These are phyloP conservation scores for Xylariomycetidae sp. DNA, from an alignment of 2,329 filamentous ascomycete genomes.

Conservation along the genomic window DNA sequence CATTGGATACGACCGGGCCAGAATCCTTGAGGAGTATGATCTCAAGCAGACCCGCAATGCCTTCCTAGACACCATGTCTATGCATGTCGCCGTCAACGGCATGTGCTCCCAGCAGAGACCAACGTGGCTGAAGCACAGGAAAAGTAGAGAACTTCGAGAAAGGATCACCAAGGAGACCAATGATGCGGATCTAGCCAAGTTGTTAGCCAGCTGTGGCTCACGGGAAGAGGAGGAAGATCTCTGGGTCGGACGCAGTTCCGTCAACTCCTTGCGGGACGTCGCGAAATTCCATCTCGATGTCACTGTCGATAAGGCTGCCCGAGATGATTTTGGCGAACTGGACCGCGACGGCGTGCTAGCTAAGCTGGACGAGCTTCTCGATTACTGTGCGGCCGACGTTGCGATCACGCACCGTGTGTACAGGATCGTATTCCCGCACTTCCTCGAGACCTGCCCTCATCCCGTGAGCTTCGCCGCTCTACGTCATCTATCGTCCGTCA, in stretches of 20 bases:
- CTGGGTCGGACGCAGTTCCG: conserved; percentile 90
- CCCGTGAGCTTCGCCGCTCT: conserved; percentile 95
- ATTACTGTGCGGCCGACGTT: conserved; percentile 95
- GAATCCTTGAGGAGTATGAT: conserved; percentile 84
- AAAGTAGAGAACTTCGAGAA: conserved; percentile 78
- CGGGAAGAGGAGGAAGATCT: conserved; percentile 86
- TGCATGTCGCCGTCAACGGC: conserved; percentile 95
- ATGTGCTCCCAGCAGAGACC: conserved; percentile 97
- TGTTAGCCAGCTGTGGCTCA: conserved; percentile 62
- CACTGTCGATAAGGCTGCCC: conserved; percentile 80
- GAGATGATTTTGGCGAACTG: conserved; percentile 81
- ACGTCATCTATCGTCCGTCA: conserved; percentile 87
- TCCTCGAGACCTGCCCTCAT: conserved; percentile 85
- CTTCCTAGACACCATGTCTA: conserved; percentile 95
- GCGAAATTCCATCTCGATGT: conserved; percentile 94
- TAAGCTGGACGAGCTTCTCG: conserved; percentile 75
- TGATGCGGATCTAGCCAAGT: conserved; percentile 61
- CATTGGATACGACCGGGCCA: conserved; percentile 86
- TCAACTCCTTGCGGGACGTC: conserved; percentile 92
- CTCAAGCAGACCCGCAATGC: conserved; percentile 75
- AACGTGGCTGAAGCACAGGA: conserved; percentile 96
- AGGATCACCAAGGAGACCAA: conserved; percentile 67
- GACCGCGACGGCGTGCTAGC: conserved; percentile 63
- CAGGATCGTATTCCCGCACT: conserved; percentile 85
- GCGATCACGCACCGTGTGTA: conserved; percentile 91